phyloP scores from a whole-genome alignment of 2,329 filamentous ascomycete species.

The Zasmidium citrigriseum region DNA sequence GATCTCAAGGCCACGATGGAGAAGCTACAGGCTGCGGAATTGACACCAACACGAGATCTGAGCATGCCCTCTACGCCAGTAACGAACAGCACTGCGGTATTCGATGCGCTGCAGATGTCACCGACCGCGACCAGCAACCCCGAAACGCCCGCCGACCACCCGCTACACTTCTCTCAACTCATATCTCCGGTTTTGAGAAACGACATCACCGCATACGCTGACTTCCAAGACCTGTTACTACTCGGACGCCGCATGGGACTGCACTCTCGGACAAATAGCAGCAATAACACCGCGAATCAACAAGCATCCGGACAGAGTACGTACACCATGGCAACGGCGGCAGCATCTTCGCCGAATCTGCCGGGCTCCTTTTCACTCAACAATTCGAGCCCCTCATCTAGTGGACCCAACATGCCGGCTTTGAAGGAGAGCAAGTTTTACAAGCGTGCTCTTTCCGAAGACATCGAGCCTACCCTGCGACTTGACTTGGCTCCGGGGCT shows the following conservation, averaged over 20 bases:
- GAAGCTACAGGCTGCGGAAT: slow-evolving; percentile 75
- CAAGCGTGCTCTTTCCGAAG: slow-evolving; percentile 83
- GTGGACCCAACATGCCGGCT: slow-evolving; percentile 51
- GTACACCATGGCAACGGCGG: slow-evolving; percentile 28
- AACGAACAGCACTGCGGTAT: slow-evolving; percentile 56
- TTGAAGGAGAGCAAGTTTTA: slow-evolving; percentile 93
- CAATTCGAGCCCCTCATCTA: slow-evolving; percentile 31
- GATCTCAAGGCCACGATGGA: slow-evolving; percentile 94
- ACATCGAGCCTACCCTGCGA: slow-evolving; percentile 90
- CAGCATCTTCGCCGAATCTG: slow-evolving; percentile 40
- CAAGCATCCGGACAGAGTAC: slow-evolving; percentile 56
- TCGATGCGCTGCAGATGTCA: slow-evolving; percentile 61
- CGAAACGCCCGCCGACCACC: slow-evolving; percentile 62
- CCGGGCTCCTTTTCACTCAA: slow-evolving; percentile 44
- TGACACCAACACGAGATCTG: slow-evolving; percentile 63
- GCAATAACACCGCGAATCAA: slow-evolving; percentile 36
- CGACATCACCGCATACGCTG: slow-evolving; percentile 78
- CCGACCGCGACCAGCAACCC: slow-evolving; percentile 50
- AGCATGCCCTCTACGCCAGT: slow-evolving; percentile 80
- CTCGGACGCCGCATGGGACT: slow-evolving; percentile 56
- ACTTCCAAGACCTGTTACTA: slow-evolving; percentile 77
- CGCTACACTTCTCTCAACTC: slow-evolving; percentile 77
- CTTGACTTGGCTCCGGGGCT: slow-evolving; percentile 87
- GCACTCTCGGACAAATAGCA: slow-evolving; percentile 65
- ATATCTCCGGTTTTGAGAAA: slow-evolving; percentile 80